Evolutionary conservation across 345 rosid species (phyloP), one percentile per base, ranked within the genome.

Genomic region (Eucalyptus viminalis): DNA sequence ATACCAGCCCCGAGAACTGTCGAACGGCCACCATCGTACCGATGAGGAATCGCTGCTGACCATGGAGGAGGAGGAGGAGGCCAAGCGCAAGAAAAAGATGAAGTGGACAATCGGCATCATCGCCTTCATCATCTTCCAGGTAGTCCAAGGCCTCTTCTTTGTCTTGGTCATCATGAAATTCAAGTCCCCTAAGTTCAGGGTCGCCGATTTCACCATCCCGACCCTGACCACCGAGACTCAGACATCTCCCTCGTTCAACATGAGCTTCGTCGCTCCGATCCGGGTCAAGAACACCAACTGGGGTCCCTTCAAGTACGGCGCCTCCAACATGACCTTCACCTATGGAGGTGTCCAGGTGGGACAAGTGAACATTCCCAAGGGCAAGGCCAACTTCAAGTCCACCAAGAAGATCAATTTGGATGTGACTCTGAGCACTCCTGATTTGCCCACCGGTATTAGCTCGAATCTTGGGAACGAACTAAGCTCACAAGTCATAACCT

Each of bases 51-150:
- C 86, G 11, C 62, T 90, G 13, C 88, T 37, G 45, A 31, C 60
- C 60, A 21, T 50, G 88, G n/a, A 88, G 45, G 72, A 86, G 37
- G 69, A 86, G 45, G 86, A 86, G 62, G 91, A 89, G 86, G 86
- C 62, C 21, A 76, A 65, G 65, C 90, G 89, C 44, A 90, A 89
- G 91, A 92, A 90, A 83, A 88, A 91, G 87, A 88, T 86, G 53
- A 92, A 89, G 80, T 89, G 89, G 88, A 86, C 90, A 29, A 80
- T 87, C 14, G 89, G 88, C 86, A 80, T 89, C n/a, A 87, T 72
- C 40, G 90, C 90, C 56, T 92, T 92, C 21, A 88, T 90, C 34
- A 81, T 92, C 25, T 92, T 92, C 37, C 91, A 92, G 89, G 91
- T 86, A 24, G 87, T 58, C 83, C 88, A 90, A 7, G 81, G 88